Evolutionary conservation across 2,329 filamentous ascomycete species (phyloP), one percentile per base, ranked within the genome.

Genomic region (Colletotrichum zoysiae): DNA sequence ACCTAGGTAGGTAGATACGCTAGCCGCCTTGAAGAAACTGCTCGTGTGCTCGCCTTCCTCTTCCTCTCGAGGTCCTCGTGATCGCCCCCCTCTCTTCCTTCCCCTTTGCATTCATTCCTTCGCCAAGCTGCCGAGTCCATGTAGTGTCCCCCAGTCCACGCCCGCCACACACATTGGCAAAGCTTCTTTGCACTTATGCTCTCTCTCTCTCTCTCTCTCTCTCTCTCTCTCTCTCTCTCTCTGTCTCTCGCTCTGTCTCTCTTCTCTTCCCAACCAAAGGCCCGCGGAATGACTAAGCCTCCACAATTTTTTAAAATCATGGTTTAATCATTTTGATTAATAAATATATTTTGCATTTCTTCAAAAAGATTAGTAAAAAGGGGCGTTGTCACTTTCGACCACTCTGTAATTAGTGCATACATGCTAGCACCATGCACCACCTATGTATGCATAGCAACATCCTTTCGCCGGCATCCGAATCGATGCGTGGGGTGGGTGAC

Each of bases 111-210:
- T 30, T 30, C 33, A 35, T 30, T 30, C 30, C 30, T 30, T 38
- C 48, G 42, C 70, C 66, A 70, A 72, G 70, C 38, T 48, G 70
- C 69, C 59, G 69, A 68, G 69, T 46, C 59, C 26, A 44, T 7
- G 18, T 5, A 30, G 30, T 30, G 30, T n/a, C n/a, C 30, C 30
- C 46, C 56, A 62, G 53, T 60, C 67, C 67, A 62, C 61, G 61
- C 55, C 53, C 44, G 70, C 70, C 70, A 71, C 70, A 56, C 60
- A 65, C 56, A 73, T 65, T 73, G 70, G 67, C 70, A 71, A 73
- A 73, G 70, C 70, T 73, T 73, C 68, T 73, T 73, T 73, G 60
- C 58, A 70, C 67, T n/a, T 35, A n/a, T n/a, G 23, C 48, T 26
- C 60, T 42, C 12, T 1, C 23, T n/a, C 46, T 12, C 18, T 30